Conservation (phyloP, 106 monocot genomes). For the Apostasia ramifera region DNA sequence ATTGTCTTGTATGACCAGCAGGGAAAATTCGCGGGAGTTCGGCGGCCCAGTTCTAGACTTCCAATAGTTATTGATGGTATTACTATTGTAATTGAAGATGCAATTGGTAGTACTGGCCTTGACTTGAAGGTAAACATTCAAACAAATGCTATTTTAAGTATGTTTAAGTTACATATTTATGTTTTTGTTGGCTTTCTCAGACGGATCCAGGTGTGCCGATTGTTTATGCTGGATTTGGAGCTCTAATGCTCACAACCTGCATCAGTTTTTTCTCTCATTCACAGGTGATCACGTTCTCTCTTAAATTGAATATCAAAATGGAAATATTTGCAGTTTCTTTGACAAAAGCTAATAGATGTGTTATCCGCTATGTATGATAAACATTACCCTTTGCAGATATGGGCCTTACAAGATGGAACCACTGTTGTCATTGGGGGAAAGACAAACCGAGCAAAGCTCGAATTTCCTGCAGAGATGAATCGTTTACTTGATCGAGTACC, state of each 20-base stretch:
- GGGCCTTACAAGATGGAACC: constrained; percentile 97
- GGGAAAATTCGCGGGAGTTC: constrained; percentile 91
- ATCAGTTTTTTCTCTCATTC: constrained; percentile 92
- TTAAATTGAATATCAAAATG: background rate
- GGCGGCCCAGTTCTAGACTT: constrained; percentile 75
- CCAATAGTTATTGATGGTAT: constrained; percentile 88
- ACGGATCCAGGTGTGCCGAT: constrained; percentile 86
- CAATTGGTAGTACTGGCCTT: constrained; percentile 93
- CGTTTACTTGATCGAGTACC: constrained; percentile 66
- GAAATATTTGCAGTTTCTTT: background rate
- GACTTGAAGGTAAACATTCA: constrained; percentile 64
- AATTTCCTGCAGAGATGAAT: constrained; percentile 91
- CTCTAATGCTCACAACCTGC: constrained; percentile 91
- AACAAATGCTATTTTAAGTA: background rate
- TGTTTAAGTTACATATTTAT: background rate
- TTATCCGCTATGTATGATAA: background rate
- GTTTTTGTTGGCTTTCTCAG: constrained; percentile 17
- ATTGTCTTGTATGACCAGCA: constrained; percentile 81
- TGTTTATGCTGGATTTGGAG: constrained; percentile 98
- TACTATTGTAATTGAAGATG: constrained; percentile 86
- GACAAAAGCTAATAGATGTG: too few relatives aligned
- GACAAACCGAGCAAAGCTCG: constrained; percentile 82
- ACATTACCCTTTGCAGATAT: constrained; percentile 45
- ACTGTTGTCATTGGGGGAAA: constrained; percentile 84
- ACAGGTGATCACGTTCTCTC: constrained; percentile 35